Evolutionary conservation across 192 early-diverging fungal species (phyloP).

Genomic region (Coemansia sp.): DNA sequence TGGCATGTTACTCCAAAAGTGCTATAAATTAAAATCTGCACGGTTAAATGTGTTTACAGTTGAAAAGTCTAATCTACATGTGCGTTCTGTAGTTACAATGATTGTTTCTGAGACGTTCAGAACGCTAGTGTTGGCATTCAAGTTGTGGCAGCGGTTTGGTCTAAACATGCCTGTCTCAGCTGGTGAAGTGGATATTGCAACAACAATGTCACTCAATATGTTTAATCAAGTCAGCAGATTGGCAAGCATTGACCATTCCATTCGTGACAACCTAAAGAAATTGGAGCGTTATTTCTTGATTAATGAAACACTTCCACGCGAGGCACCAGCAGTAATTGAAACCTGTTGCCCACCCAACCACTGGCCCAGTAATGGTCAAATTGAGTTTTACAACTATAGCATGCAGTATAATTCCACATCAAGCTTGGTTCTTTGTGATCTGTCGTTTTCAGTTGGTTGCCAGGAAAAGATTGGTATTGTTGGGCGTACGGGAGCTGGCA

Average conservation of each 20-base stretch:
- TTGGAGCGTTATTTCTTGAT: not conserved
- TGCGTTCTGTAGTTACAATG: not conserved
- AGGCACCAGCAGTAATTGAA: slow-evolving; percentile 63
- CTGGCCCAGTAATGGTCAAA: slow-evolving; percentile 69
- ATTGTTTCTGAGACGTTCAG: not conserved
- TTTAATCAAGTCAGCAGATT: not conserved
- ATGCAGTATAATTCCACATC: slow-evolving; percentile 15
- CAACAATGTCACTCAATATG: not conserved
- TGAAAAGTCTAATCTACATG: not conserved
- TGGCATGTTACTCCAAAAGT: not conserved
- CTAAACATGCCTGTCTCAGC: not conserved
- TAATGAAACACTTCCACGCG: slow-evolving; percentile 22
- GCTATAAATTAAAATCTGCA: not conserved
- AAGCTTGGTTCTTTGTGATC: slow-evolving; percentile 19
- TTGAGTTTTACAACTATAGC: slow-evolving; percentile 51
- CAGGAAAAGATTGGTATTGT: slow-evolving; percentile 82
- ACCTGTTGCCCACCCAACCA: slow-evolving; percentile 49
- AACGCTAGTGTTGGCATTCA: slow-evolving; percentile 4
- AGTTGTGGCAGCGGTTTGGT: slow-evolving; percentile 4
- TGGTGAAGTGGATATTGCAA: slow-evolving; percentile 14
- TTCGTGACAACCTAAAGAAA: slow-evolving; percentile 1
- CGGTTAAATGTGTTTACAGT: not conserved
- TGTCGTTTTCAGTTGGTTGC: slow-evolving; percentile 58
- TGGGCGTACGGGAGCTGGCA: slow-evolving; percentile 81
- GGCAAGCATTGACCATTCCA: not conserved